Conservation (phyloP, 2,329 filamentous ascomycete species). For the Paecilomyces niveus region DNA sequence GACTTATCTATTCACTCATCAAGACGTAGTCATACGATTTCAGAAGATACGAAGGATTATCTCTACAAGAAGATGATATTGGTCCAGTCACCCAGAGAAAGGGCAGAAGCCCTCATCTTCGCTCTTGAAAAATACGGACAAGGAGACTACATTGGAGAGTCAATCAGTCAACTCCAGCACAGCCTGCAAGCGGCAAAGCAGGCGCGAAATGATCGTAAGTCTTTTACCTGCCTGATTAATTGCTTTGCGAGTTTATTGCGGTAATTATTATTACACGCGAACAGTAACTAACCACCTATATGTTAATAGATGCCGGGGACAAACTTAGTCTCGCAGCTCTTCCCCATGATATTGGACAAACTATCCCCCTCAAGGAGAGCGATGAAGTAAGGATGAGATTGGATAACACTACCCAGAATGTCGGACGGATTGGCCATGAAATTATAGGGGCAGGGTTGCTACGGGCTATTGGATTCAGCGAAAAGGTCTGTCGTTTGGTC, state of each 20-base stretch:
- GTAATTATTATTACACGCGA: too few species aligned
- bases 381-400: conserved; percentile 23
- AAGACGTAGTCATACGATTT: not conserved
- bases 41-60: not conserved
- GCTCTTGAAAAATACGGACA: conserved; percentile 24
- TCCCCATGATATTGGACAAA: conserved; percentile 38
- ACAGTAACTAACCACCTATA: not conserved
- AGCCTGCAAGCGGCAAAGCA: conserved; percentile 26
- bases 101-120: conserved; percentile 13
- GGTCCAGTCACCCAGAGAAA: not conserved
- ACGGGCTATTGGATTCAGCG: conserved; percentile 25
- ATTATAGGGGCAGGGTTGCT: conserved; percentile 31
- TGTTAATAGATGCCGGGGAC: conserved; percentile 10
- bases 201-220: conserved; percentile 17
- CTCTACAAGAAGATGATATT: not conserved
- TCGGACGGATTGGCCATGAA: conserved; percentile 33
- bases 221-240: not conserved
- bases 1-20: too few species aligned
- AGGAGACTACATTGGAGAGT: conserved; percentile 28
- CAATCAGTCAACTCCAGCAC: conserved; percentile 28
- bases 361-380: conserved; percentile 27
- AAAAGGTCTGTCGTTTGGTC: conserved; percentile 29
- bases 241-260: too few species aligned
- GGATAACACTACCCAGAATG: conserved; percentile 17
- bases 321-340: conserved; percentile 31